Evolutionary conservation across 1,139 yeast genomes (phyloP), one percentile per base, ranked within the genome.

Genomic region (Insectozyma bohioensis): DNA sequence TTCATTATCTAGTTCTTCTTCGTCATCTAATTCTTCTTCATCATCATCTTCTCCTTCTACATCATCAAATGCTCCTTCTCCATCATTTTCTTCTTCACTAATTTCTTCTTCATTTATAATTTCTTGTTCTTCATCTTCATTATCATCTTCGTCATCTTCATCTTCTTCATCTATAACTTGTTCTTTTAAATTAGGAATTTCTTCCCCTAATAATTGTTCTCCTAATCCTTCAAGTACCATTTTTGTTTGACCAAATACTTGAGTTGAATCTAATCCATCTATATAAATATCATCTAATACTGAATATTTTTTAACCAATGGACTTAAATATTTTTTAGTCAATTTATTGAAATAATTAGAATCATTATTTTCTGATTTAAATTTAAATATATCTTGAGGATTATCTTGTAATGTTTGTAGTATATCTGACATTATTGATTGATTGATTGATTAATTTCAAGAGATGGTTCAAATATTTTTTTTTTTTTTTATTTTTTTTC

Each of bases 231-330:
- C 63, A 28, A 87, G 67, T 18, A 92, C 82, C 65, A 92, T 74
- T 57, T 84, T 86, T 3, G 87, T 81, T 57, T 92, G 97, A 34
- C 95, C 95, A 86, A 90, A 92, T 0, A 92, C 90, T 55, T 92
- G 97, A 26, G 84, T 77, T 11, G 95, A 81, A 54, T 86, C 96
- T 37, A 92, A 67, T 1, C 97, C 97, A 34, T 87, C 95, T 16
- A 85, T 72, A 47, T 82, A 80, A 17, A 92, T 71, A 53, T 86
- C 88, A 56, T 90, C 95, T 23, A 92, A 67, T 5, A 83, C 83
- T 1, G 94, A 79, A 53, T 77, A 77, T 20, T 70, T 60, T 34
- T 67, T 61, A 4, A 84, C 73, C 30, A 85, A 67, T 5, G 90
- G 87, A 50, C 85, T 94, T 34, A 85, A 61, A 5, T 75, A 60